Percentiles rank a stretch among this genome's conserved stretches.
Conservation (phyloP, 164 flowering plant genomes). For the Macadamia tetraphylla region DNA sequence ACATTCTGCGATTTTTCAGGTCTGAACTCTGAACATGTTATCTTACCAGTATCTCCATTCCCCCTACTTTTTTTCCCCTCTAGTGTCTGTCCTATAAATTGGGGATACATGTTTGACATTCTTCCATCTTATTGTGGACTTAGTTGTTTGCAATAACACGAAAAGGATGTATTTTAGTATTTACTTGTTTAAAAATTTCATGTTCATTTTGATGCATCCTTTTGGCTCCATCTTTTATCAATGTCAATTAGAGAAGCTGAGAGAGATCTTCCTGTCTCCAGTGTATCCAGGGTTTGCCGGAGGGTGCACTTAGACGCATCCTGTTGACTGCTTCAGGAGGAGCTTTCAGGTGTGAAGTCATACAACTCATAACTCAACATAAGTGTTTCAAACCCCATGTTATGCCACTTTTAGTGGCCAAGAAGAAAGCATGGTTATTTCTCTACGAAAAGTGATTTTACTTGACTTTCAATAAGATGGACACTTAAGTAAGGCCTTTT, state of each 20-base stretch:
- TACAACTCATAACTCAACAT: too few relatives aligned
- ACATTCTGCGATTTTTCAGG: slow-evolving; percentile 99
- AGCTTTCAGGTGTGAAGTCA: slow-evolving; percentile 70
- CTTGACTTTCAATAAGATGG: not conserved
- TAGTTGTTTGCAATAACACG: not conserved
- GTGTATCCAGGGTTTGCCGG: slow-evolving; percentile 98
- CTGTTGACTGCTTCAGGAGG: slow-evolving; percentile 97
- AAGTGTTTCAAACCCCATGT: too few relatives aligned
- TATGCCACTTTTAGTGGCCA: too few relatives aligned
- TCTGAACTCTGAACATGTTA: slow-evolving; percentile 7
- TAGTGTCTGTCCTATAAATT: not conserved
- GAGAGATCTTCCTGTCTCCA: slow-evolving; percentile 33
- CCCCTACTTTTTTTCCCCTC: too few relatives aligned
- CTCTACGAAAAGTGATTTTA: not conserved
- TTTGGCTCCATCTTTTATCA: not conserved
- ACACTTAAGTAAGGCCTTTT: not conserved
- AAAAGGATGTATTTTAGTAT: not conserved
- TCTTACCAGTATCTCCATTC: too few relatives aligned
- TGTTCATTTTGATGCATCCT: not conserved
- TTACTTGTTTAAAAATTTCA: not conserved
- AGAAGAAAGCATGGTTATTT: not conserved
- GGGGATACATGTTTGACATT: not conserved
- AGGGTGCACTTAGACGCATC: slow-evolving; percentile 85
- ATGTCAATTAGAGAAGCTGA: slow-evolving; percentile 9
- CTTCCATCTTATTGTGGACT: not conserved